Base-by-base conservation (phyloP, 2,329 filamentous ascomycete genomes). In the Endothia cerciana region DNA sequence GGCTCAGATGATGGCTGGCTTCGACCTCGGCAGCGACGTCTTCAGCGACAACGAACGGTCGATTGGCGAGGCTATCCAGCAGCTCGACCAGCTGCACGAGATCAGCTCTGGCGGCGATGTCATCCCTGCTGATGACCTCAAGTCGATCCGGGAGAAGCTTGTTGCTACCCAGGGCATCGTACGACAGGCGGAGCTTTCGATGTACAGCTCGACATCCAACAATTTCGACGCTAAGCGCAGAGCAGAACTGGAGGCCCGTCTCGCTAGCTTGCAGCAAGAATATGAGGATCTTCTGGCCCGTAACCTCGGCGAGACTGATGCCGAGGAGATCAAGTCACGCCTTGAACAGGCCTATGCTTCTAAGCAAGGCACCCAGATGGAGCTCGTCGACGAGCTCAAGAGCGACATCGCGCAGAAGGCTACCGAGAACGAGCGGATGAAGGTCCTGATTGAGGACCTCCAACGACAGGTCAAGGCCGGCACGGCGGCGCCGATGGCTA, bases 1-100 rank as follows among this genome's bases (percentile, higher is more conserved):
- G 95, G 95, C 95, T 53, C 92, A 97, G 85, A 99, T 99, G 95
- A 97, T 99, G 94, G 95, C 95, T 66, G 93, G 94, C 3, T 98
- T 99, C 73, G 94, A 99, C 74, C 87, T 99, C 41, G 94, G 93
- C 55, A 90, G 91, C 59, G 94, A 97, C 65, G 89, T 96, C 40
- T 97, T 98, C 77, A 97, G 93, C 71, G 91, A 95, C 66, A 97
- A 97, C 72, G 95, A 99, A 78, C 87, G 90, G 69, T 89, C 88
- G 60, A 92, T 99, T 66, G 88, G 91, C 67, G 88, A 91, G 69
- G 90, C 93, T 69, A 94, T 98, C 71, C 88, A 93, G 72, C 90
- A 92, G 73, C 83, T 98, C 38, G 93, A 97, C 71, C 82, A 86
- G 15, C 82, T 98, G 51, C 86, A 93, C 70, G 90, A 93, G 71